Percentiles rank a stretch among this genome's conserved stretches.
Conservation (phyloP, 208 protist species). For the Crithidia fasciculata region DNA sequence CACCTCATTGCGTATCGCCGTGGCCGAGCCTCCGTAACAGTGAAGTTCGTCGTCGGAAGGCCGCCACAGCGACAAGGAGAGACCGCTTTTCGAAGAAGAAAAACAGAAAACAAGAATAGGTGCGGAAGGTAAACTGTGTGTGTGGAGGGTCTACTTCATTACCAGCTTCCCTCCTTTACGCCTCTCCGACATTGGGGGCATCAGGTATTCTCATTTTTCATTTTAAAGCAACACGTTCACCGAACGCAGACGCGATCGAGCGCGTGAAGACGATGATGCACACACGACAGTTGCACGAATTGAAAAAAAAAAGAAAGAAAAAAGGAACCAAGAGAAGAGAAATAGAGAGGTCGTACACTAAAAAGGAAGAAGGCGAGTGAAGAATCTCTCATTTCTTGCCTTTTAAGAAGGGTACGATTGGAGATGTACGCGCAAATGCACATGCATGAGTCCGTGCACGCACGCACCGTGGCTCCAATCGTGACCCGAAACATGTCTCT, state of each 20-base stretch:
- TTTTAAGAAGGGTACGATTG: neutral
- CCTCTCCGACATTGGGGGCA: neutral
- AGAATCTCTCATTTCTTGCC: neutral
- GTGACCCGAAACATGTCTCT: too few relatives aligned
- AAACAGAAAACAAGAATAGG: constrained; percentile 6
- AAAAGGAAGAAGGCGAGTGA: neutral
- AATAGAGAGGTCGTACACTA: neutral
- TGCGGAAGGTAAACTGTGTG: neutral
- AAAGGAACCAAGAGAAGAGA: neutral
- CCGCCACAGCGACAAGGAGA: constrained; percentile 4
- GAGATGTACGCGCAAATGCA: too few relatives aligned
- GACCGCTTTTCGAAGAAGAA: neutral
- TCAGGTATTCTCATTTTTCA: neutral
- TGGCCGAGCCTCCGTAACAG: constrained; percentile 15
- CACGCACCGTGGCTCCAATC: too few relatives aligned
- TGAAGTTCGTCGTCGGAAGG: constrained; percentile 19
- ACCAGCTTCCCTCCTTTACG: neutral
- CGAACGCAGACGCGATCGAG: neutral
- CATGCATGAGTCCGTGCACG: too few relatives aligned
- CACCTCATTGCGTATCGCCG: constrained; percentile 5
- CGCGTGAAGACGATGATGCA: neutral
- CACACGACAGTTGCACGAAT: constrained; percentile 11
- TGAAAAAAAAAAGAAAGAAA: constrained; percentile 3
- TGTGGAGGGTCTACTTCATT: too few relatives aligned
- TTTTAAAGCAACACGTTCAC: neutral